Evolutionary conservation across 169 alveolate genomes (phyloP).

Genomic region (Plasmodium gaboni): DNA sequence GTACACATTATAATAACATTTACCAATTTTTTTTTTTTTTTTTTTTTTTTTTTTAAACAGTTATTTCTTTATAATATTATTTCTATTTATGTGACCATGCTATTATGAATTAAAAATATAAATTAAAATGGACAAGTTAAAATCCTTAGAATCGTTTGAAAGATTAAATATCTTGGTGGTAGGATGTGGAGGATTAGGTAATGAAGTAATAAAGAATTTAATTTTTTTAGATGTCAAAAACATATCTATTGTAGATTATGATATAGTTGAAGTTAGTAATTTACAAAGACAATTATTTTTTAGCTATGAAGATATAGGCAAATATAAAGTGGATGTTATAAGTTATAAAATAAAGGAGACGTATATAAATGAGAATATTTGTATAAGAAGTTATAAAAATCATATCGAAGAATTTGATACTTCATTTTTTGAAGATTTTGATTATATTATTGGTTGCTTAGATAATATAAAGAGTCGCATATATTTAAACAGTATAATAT

Average conservation of each 20-base stretch:
- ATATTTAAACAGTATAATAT: constrained; percentile 23
- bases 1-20: too few relatives aligned
- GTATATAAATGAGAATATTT: constrained; percentile 15
- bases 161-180: constrained; percentile 61
- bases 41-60: too few relatives aligned
- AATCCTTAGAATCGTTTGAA: not conserved
- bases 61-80: too few relatives aligned
- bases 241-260: constrained; percentile 80
- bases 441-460: constrained; percentile 59
- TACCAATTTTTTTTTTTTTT: too few relatives aligned
- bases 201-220: constrained; percentile 79
- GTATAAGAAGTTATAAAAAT: constrained; percentile 9
- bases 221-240: constrained; percentile 38
- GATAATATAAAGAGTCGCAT: constrained; percentile 51
- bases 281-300: constrained; percentile 80
- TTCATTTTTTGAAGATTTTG: constrained; percentile 30
- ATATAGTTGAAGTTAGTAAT: constrained; percentile 78
- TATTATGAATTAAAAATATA: too few relatives aligned
- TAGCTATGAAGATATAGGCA: constrained; percentile 37
- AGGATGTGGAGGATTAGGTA: constrained; percentile 82
- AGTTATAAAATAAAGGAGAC: constrained; percentile 14
- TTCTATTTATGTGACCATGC: too few relatives aligned
- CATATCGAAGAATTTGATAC: constrained; percentile 29
- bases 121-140: too few relatives aligned
- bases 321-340: constrained; percentile 17